A percentile compares a stretch with the other conserved stretches of the same genome.
phyloP scores from a whole-genome alignment of 169 alveolate genomes.

The Eimeria sp. region DNA sequence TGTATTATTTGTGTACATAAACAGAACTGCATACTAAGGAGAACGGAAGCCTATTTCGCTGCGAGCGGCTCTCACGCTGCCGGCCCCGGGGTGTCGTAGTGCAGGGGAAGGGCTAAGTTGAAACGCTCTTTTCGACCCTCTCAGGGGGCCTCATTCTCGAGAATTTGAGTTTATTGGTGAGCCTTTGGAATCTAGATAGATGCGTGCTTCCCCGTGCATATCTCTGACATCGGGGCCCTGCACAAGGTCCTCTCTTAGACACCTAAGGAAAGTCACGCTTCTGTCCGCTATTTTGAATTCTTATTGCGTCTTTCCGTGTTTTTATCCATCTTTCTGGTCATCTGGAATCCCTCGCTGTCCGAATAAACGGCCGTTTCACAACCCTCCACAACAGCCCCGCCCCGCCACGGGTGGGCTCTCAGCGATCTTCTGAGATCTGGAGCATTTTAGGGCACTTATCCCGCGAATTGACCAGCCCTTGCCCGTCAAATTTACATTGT shows the following conservation, averaged over 20 bases:
- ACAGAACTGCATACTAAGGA: neutral
- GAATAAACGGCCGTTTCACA: neutral
- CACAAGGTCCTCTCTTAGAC: neutral
- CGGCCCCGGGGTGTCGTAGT: slow-evolving; percentile 60
- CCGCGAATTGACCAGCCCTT: neutral
- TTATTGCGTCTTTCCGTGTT: neutral
- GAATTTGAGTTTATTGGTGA: slow-evolving; percentile 33
- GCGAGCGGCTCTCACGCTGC: slow-evolving; percentile 47
- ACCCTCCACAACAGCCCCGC: neutral
- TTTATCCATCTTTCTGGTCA: neutral
- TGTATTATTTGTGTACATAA: neutral
- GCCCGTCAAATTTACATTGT: neutral
- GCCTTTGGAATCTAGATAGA: slow-evolving; percentile 2
- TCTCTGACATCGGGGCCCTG: neutral
- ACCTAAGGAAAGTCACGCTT: neutral
- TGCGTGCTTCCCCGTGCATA: neutral
- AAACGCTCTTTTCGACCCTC: slow-evolving; percentile 33
- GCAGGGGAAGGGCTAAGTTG: slow-evolving; percentile 49
- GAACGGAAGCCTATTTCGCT: neutral
- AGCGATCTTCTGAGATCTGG: neutral
- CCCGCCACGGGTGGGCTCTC: neutral
- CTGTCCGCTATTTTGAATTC: neutral
- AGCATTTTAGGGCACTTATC: neutral
- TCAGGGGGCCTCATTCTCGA: neutral
- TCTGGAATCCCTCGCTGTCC: no score